These are phyloP conservation scores for Spongospora subterranea DNA, from an alignment of 208 protist genomes.

Conservation along the genomic window DNA sequence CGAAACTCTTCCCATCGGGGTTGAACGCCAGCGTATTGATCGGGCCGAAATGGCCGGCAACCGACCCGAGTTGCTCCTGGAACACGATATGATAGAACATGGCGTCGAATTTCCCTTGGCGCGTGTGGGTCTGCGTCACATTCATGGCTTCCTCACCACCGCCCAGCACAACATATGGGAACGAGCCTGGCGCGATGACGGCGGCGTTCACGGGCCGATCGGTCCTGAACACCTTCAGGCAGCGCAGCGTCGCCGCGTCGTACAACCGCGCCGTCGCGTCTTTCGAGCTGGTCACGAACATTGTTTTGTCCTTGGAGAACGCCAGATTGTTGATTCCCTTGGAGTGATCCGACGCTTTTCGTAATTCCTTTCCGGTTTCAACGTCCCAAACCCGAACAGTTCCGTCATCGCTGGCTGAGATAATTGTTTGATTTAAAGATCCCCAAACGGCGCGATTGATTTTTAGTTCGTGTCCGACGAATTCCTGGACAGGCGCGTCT, in stretches of 20 bases:
- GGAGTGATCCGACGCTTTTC: neutral
- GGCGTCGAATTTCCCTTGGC: slow-evolving; percentile 66
- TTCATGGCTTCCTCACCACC: slow-evolving; percentile 89
- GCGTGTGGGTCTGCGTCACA: slow-evolving; percentile 81
- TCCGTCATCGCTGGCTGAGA: slow-evolving; percentile 88
- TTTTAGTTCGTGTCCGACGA: slow-evolving; percentile 69
- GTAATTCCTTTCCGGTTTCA: slow-evolving; percentile 75
- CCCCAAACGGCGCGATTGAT: slow-evolving; percentile 89
- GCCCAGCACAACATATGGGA: slow-evolving; percentile 88
- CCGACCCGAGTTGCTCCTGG: slow-evolving; percentile 90
- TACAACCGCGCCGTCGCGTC: slow-evolving; percentile 76
- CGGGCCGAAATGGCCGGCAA: slow-evolving; percentile 97
- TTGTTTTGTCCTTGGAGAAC: slow-evolving; percentile 64
- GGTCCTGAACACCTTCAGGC: slow-evolving; percentile 92
- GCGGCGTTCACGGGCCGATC: slow-evolving; percentile 94
- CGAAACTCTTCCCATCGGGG: slow-evolving; percentile 85
- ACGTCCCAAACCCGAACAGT: slow-evolving; percentile 88
- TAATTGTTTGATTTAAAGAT: slow-evolving; percentile 92
- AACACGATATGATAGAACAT: slow-evolving; percentile 93
- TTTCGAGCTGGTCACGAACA: slow-evolving; percentile 64
- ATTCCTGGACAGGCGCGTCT: slow-evolving; percentile 32
- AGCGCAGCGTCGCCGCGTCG: slow-evolving; percentile 87
- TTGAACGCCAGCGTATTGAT: slow-evolving; percentile 93
- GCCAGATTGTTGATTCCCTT: slow-evolving; percentile 73
- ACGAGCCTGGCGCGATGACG: slow-evolving; percentile 84